These are phyloP conservation scores for Xylaria sp. DNA, from an alignment of 2,329 filamentous ascomycete species.

Conservation along the genomic window DNA sequence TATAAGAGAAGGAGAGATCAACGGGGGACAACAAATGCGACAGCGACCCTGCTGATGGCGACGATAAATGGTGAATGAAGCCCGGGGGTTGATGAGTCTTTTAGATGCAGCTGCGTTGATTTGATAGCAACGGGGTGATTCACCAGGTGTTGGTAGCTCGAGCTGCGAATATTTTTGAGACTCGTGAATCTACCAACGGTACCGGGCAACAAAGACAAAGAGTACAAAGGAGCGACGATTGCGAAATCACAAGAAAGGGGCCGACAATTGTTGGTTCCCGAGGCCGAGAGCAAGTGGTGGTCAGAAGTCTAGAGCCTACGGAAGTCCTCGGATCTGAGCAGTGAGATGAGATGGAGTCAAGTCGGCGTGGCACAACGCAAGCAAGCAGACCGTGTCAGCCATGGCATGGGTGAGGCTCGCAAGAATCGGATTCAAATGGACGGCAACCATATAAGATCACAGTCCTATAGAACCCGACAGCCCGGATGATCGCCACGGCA, in stretches of 20 bases:
- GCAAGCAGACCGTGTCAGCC: conserved; percentile 4
- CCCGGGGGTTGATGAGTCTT: not conserved
- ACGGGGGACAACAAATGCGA: not conserved
- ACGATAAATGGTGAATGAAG: not conserved
- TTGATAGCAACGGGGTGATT: not conserved
- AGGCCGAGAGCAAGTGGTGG: not conserved
- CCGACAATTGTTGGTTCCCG: not conserved
- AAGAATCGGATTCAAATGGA: conserved; percentile 13
- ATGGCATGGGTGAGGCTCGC: conserved; percentile 5
- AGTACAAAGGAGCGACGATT: conserved; percentile 10
- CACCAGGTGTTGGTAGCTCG: not conserved
- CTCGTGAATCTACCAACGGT: not conserved
- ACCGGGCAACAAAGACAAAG: conserved; percentile 3
- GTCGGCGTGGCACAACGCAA: conserved; percentile 19
- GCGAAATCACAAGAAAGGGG: not conserved
- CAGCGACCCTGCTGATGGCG: not conserved
- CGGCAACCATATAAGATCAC: not conserved
- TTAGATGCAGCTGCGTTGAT: not conserved
- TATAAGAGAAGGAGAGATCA: not conserved
- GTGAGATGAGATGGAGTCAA: not conserved
- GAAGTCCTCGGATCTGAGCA: not conserved
- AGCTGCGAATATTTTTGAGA: not conserved
- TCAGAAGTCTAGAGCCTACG: not conserved
- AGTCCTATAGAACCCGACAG: not conserved
- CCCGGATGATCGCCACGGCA: not conserved